Evolutionary conservation across 1,284 basidiomycete species (phyloP), one percentile per base, ranked within the genome.

Genomic region (Malassezia sympodialis): DNA sequence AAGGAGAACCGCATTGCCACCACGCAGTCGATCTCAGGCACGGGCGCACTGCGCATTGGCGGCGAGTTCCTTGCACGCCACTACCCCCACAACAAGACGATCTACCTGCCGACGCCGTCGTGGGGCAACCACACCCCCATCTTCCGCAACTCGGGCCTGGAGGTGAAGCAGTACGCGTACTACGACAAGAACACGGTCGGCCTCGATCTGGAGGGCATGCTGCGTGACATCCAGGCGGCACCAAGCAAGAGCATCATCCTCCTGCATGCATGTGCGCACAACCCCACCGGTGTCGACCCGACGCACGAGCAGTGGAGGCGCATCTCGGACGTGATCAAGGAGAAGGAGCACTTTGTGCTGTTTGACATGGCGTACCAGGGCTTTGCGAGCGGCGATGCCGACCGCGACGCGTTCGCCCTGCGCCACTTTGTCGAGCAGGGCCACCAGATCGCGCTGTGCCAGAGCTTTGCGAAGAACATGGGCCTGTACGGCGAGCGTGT

Each of bases 1-100:
- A 81, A 82, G 62, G 81, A 85, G 71, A 84, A 84, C 73, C 77
- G 87, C 57, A 56, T 74, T 27, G 85, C 94, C 39, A 82, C 88
- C 62, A 88, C 90, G 26, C 94, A 99, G 78, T 86, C 91, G 57
- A 94, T 98, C 76, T 96, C 93, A 26, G 94, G 94, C 31, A 99
- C 94, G 19, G 94, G 94, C 69, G 94, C 94, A 28, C 86, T 98
- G 60, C 84, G 94, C 63, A 90, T 98, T 77, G 93, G 89, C 56
- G 91, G 87, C 69, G 88, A 87, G 47, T 98, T 99, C 81, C 78
- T 98, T 24, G 55, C 58, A 53, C 84, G 84, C 19, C 88, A 89
- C 79, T 96, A 90, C 77, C 88, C 90, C 24, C 80, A 87, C 66
- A 76, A 84, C 54, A 96, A 93, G 79, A 79, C 81, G 49, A 88